Evolutionary conservation across 108 stramenopile species (phyloP).

Genomic region (Fragilariopsis cylindrus): DNA sequence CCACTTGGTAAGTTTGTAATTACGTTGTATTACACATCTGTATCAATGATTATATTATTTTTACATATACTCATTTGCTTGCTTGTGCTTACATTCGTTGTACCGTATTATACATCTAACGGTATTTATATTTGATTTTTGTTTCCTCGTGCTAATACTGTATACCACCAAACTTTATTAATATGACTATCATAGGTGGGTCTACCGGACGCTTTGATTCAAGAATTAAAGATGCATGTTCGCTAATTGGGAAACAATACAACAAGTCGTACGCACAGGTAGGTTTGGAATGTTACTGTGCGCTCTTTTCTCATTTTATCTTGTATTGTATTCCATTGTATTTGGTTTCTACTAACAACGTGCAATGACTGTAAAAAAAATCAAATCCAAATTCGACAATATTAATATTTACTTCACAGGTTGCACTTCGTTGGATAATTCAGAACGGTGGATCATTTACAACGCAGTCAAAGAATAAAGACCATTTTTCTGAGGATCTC

Average conservation of each 20-base stretch:
- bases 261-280: constrained; percentile 69
- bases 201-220: constrained; percentile 42
- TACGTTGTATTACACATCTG: too few species aligned
- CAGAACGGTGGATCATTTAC: constrained; percentile 69
- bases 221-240: constrained; percentile 45
- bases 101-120: too few species aligned
- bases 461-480: constrained; percentile 60
- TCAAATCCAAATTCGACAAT: too few species aligned
- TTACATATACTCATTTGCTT: too few species aligned
- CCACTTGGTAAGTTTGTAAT: constrained; percentile 33
- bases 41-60: too few species aligned
- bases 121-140: too few species aligned
- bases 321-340: too few species aligned
- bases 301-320: too few species aligned
- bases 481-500: constrained; percentile 71
- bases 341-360: too few species aligned
- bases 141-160: constrained; percentile 1
- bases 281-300: background rate
- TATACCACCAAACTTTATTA: too few species aligned
- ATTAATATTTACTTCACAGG: constrained; percentile 14
- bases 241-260: constrained; percentile 66
- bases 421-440: constrained; percentile 77
- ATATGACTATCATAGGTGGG: constrained; percentile 4
- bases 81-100: too few species aligned
- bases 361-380: too few species aligned